phyloP scores from a whole-genome alignment of 805 yeast genomes.

The Clavispora fructus region DNA sequence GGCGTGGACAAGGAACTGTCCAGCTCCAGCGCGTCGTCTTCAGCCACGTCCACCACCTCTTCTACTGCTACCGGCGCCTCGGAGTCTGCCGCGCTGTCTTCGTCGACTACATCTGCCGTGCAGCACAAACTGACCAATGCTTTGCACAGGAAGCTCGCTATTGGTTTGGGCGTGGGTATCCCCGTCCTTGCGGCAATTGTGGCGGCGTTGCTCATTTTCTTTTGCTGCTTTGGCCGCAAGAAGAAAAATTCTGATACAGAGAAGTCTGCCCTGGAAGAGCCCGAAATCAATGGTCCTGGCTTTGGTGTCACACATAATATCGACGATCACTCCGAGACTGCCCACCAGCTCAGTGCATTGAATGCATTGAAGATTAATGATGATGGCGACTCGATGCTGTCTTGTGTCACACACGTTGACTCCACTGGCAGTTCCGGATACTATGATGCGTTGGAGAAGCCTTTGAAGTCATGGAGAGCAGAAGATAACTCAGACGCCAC shows the following conservation, averaged over 20 bases:
- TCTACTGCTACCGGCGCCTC: slow-evolving; percentile 13
- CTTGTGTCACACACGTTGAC: slow-evolving; percentile 53
- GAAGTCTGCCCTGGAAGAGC: slow-evolving; percentile 9
- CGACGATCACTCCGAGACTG: slow-evolving; percentile 21
- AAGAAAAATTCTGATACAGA: slow-evolving; percentile 10
- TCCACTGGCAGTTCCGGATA: slow-evolving; percentile 21
- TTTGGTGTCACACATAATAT: slow-evolving; percentile 25
- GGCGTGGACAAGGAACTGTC: slow-evolving; percentile 36
- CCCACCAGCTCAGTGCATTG: slow-evolving; percentile 42
- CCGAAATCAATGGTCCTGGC: slow-evolving; percentile 30
- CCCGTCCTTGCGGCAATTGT: slow-evolving; percentile 54
- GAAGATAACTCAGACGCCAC: slow-evolving; percentile 26
- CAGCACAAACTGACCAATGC: slow-evolving; percentile 12
- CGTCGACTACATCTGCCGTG: slow-evolving; percentile 17
- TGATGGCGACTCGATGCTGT: slow-evolving; percentile 29
- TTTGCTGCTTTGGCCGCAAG: slow-evolving; percentile 46
- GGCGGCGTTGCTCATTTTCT: slow-evolving; percentile 44
- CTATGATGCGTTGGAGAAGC: slow-evolving; percentile 34
- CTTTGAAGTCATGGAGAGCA: slow-evolving; percentile 41
- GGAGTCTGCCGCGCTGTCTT: slow-evolving; percentile 16
- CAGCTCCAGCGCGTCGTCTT: slow-evolving; percentile 15
- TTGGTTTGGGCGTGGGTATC: slow-evolving; percentile 85
- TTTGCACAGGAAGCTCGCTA: slow-evolving; percentile 60
- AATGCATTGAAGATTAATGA: slow-evolving; percentile 49
- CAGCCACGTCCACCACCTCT: slow-evolving; percentile 24